Base-by-base conservation (phyloP, 2,329 filamentous ascomycete species). In the Diaporthe eres region DNA sequence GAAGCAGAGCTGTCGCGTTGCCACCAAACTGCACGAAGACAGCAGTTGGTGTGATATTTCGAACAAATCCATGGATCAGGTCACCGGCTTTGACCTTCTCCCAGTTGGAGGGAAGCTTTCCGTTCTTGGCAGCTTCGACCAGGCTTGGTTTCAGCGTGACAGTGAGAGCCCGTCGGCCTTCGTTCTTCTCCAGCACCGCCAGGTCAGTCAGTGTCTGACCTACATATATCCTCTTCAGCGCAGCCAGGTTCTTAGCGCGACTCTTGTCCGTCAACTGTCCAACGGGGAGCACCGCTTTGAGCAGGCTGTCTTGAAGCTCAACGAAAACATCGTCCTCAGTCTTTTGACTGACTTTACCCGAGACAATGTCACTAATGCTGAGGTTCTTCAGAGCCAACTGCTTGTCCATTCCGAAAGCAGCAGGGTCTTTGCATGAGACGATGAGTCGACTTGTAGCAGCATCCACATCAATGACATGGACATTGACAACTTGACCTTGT, bases 361-460 rank as follows among this genome's bases (percentile, higher is more conserved):
- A 91, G 15, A 98, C 93, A 57, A 96, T 82, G 72, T 93, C 88
- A 49, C 96, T 96, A 55, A 94, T 86, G 76, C 92, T 89, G 31
- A 98, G 87, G 55, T 91, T 90, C 81, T 94, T 92, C 79, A 98
- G 91, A 1, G 94, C 94, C 76, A 91, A 90, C 81, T 97, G 94
- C 81, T 94, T 94, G 53, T 94, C 92, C 28, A 91, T 80, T 13
- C 94, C 94, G 80, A 97, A 95, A 0, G 91, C 91, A 37, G 92
- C 91, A 12, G 94, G 94, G 79, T 98, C 95, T 84, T 98, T 98
- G 89, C 97, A 99, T 28, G 96, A 98, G 6, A 99, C 94, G 51
- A 95, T 91, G 78, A 99, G 90, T 79, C 94, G 93, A 77, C 90
- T 88, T 53, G 90, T 87, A 75, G 93, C 91, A 1, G 92, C 87